Conservation (phyloP, 202 grass and related monocot species). For the Saccharum hybrid region DNA sequence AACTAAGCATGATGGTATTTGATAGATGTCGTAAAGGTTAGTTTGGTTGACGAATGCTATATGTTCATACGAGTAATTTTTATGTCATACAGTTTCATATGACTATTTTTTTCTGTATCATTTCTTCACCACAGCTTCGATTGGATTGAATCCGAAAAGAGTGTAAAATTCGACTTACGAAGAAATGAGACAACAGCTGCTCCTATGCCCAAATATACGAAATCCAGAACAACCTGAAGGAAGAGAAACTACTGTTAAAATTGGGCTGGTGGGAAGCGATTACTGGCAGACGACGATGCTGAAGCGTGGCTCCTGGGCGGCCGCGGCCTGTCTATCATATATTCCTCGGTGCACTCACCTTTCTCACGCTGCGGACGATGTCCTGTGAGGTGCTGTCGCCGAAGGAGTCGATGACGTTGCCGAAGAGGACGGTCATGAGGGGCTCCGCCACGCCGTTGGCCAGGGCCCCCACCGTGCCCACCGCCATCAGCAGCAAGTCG, state of each 20-base stretch:
- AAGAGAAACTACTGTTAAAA: constrained; percentile 26
- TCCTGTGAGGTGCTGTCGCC: constrained; percentile 35
- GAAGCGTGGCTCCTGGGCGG: too few relatives aligned
- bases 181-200: constrained; percentile 56
- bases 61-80: background rate
- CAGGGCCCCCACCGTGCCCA: constrained; percentile 57
- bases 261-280: too few relatives aligned
- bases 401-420: constrained; percentile 63
- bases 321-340: too few relatives aligned
- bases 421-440: constrained; percentile 62
- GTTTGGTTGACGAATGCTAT: background rate
- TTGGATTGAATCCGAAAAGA: background rate
- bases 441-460: constrained; percentile 60
- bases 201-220: constrained; percentile 70
- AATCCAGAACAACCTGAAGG: constrained; percentile 62
- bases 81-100: background rate
- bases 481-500: constrained; percentile 61
- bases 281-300: too few relatives aligned
- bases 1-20: too few relatives aligned
- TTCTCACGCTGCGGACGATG: constrained; percentile 45
- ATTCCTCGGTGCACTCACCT: constrained; percentile 35
- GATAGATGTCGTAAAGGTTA: background rate
- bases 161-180: constrained; percentile 57
- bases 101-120: background rate
- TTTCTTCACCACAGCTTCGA: background rate